Conservation (phyloP, 2,329 filamentous ascomycete genomes). For the Ascochyta rabiei region DNA sequence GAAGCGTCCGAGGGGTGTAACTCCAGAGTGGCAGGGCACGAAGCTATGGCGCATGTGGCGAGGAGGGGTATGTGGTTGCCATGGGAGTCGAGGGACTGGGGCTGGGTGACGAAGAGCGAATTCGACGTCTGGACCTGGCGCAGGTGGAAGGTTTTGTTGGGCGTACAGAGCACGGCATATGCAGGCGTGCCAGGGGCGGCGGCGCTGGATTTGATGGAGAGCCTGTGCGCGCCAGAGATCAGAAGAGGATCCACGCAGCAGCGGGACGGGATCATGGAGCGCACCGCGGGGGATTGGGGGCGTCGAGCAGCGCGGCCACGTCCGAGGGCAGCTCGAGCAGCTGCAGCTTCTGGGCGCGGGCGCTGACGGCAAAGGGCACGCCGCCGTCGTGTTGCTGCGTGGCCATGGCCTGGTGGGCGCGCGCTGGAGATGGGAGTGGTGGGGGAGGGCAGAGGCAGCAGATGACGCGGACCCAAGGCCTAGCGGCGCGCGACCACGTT, state of each 20-base stretch:
- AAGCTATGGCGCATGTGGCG: conserved; percentile 51
- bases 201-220: conserved; percentile 45
- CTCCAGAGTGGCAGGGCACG: conserved; percentile 54
- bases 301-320: conserved; percentile 59
- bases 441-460: conserved; percentile 2
- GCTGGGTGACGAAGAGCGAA: conserved; percentile 62
- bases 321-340: conserved; percentile 67
- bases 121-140: conserved; percentile 71
- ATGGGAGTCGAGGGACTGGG: conserved; percentile 46
- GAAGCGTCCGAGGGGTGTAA: conserved; percentile 44
- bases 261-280: conserved; percentile 34
- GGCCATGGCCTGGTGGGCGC: conserved; percentile 44
- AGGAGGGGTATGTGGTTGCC: conserved; percentile 41
- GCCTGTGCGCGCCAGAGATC: conserved; percentile 34
- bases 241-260: conserved; percentile 26
- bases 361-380: conserved; percentile 52
- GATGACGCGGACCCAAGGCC: not conserved
- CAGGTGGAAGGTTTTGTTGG: conserved; percentile 62
- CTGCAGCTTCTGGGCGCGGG: conserved; percentile 60
- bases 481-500: too few relatives aligned
- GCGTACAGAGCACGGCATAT: conserved; percentile 65
- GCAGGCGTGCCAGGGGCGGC: conserved; percentile 40
- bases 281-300: conserved; percentile 53
- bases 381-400: conserved; percentile 50
- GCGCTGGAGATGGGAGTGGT: not conserved